Base-by-base conservation (phyloP, 139 green algal genomes). In the Eudorina sp. region DNA sequence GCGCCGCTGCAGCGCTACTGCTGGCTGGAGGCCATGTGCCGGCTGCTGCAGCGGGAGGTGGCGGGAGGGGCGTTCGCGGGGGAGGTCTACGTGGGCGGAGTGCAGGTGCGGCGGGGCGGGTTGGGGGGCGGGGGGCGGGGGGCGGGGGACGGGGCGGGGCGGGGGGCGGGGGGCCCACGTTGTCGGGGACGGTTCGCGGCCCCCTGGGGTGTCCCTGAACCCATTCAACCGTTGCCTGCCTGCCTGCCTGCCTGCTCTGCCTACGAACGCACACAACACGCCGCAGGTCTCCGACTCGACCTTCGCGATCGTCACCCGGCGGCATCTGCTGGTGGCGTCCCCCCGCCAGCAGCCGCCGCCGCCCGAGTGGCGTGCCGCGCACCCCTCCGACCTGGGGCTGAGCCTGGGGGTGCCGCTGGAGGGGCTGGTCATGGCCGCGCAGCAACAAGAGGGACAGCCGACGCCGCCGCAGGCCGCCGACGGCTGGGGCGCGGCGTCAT, bases 11-110 rank as follows among this genome's bases (percentile, higher is more conserved):
- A 76, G 72, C 89, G 73, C 8, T 95, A 95, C 72, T 84, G 91
- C 69, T 91, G 90, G 87, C 79, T 95, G 73, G 90, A 93, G 46
- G 88, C 87, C 0, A 80, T 92, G 64, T 92, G 90, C 14, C 79
- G 92, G 38, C 86, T 91, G 58, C 74, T 95, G 87, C 89, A 91
- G 87, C 48, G 90, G 45, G 87, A 94, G 48, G 72, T 87, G 13
- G 62, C 76, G 14, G 76, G 76, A 19, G 73, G 85, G 38, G 11
- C 68, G 0, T 91, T 91, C 58, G 29, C 68, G 21, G 29, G 19
- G 27, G 90, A 93, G 86, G 69, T 43, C 19, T 93, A 93, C 45
- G 36, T 90, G 53, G 92, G 90, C 0, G 92, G 92, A 55, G 81
- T 84, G 16, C 85, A 88, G 70, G 81, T 94, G 46, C n/a, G n/a